phyloP scores from a whole-genome alignment of 2,329 filamentous ascomycete genomes.

The Amesomyces nigricolor region DNA sequence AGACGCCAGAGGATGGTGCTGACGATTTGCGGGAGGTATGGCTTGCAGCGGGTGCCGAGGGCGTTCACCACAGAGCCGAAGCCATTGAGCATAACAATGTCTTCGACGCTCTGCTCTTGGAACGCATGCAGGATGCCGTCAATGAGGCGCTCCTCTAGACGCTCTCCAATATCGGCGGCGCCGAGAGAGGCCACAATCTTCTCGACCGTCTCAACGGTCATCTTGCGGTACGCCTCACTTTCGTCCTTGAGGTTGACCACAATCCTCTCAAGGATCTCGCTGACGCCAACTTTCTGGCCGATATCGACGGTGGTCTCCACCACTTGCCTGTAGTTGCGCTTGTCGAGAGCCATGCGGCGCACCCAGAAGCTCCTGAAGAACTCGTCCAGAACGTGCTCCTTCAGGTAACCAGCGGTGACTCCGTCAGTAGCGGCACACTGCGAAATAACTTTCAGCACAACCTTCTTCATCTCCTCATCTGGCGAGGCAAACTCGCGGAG shows the following conservation, averaged over 20 bases:
- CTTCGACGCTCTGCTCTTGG: slow-evolving; percentile 96
- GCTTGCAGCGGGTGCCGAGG: slow-evolving; percentile 87
- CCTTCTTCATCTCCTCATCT: slow-evolving; percentile 99
- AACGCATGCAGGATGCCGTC: slow-evolving; percentile 95
- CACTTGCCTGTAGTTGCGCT: slow-evolving; percentile 95
- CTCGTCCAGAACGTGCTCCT: slow-evolving; percentile 88
- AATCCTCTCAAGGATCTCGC: slow-evolving; percentile 88
- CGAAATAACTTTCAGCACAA: slow-evolving; percentile 93
- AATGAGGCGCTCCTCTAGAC: slow-evolving; percentile 86
- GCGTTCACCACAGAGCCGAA: slow-evolving; percentile 98
- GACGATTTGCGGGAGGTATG: slow-evolving; percentile 94
- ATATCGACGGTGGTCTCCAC: slow-evolving; percentile 97
- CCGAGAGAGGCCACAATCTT: slow-evolving; percentile 92
- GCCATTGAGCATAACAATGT: slow-evolving; percentile 92
- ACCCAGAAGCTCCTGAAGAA: slow-evolving; percentile 99
- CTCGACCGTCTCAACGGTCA: slow-evolving; percentile 97
- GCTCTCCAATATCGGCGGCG: slow-evolving; percentile 87
- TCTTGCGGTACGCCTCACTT: slow-evolving; percentile 95
- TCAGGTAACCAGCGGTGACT: slow-evolving; percentile 89
- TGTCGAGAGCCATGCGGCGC: slow-evolving; percentile 90
- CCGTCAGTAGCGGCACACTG: slow-evolving; percentile 93
- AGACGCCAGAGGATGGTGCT: slow-evolving; percentile 92
- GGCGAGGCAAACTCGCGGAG: slow-evolving; percentile 93
- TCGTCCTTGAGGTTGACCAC: slow-evolving; percentile 97
- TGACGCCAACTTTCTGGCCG: slow-evolving; percentile 93